Conservation (phyloP, 2,329 filamentous ascomycete species). For the Trichoderma koningiopsis region DNA sequence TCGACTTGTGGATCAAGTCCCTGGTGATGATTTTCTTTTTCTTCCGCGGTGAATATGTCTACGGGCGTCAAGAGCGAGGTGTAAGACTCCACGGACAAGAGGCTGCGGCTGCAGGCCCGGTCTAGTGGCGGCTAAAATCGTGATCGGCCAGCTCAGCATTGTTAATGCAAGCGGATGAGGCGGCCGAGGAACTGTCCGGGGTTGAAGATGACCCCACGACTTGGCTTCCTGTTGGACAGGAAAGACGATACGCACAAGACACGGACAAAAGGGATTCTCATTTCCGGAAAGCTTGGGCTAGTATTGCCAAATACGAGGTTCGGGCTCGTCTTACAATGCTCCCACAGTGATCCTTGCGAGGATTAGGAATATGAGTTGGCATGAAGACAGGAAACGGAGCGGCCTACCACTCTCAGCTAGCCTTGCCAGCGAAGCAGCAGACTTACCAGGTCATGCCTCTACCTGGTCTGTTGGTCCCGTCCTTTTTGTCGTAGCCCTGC, state of each 20-base stretch:
- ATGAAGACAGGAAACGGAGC: constrained; percentile 12
- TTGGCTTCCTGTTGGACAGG: neutral
- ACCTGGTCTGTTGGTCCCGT: neutral
- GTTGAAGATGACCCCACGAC: neutral
- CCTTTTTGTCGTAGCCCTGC: neutral
- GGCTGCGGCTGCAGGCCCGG: neutral
- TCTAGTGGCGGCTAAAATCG: neutral
- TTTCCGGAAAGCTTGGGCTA: constrained; percentile 2
- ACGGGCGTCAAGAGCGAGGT: neutral
- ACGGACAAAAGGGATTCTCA: neutral
- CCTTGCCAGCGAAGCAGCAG: constrained; percentile 24
- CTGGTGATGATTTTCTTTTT: neutral
- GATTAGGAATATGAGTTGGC: constrained; percentile 18
- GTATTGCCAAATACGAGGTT: neutral
- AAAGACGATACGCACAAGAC: neutral
- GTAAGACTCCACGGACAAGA: neutral
- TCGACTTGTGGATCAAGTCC: constrained; percentile 1
- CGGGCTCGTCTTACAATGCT: neutral
- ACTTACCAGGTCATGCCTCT: neutral
- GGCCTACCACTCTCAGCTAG: constrained; percentile 12
- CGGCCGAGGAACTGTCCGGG: neutral
- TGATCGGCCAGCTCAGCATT: constrained; percentile 20
- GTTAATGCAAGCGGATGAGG: constrained; percentile 17
- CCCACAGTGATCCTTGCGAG: neutral
- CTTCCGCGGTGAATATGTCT: neutral